phyloP scores from a whole-genome alignment of 768 basidiomycete species.

The Dentipellis fragilis region DNA sequence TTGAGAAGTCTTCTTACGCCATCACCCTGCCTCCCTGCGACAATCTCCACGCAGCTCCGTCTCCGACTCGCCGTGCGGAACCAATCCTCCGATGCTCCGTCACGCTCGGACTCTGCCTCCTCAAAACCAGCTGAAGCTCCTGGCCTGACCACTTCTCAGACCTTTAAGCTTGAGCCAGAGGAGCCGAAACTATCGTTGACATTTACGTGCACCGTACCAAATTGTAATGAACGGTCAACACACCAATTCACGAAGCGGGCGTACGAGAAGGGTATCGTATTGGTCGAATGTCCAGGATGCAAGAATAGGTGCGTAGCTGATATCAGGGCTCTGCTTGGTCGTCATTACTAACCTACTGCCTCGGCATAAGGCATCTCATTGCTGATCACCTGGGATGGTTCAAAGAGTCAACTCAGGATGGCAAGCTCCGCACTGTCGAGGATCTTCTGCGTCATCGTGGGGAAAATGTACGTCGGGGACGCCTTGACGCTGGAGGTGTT shows the following conservation, averaged over 20 bases:
- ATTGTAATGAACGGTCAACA: slow-evolving; percentile 71
- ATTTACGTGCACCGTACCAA: slow-evolving; percentile 76
- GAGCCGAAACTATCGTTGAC: slow-evolving; percentile 66
- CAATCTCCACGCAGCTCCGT: not conserved
- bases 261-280: slow-evolving; percentile 82
- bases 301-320: slow-evolving; percentile 58
- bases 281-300: slow-evolving; percentile 87
- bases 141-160: not conserved
- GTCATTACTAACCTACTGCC: no score
- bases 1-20: not conserved
- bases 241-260: slow-evolving; percentile 81
- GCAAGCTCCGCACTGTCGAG: slow-evolving; percentile 71
- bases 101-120: slow-evolving; percentile 1
- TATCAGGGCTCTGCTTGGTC: not conserved
- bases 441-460: slow-evolving; percentile 72
- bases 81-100: not conserved
- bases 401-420: slow-evolving; percentile 66
- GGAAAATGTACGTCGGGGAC: slow-evolving; percentile 46
- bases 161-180: slow-evolving; percentile 25
- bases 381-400: slow-evolving; percentile 93
- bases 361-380: slow-evolving; percentile 60
- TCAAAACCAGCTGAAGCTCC: slow-evolving; percentile 3
- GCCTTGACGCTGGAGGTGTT: slow-evolving; percentile 37
- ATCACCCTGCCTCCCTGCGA: not conserved
- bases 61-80: slow-evolving; percentile 1